Evolutionary conservation across 73 alveolate species (phyloP), one percentile per base, ranked within the genome.

Genomic region (Paramecium primaurelia): DNA sequence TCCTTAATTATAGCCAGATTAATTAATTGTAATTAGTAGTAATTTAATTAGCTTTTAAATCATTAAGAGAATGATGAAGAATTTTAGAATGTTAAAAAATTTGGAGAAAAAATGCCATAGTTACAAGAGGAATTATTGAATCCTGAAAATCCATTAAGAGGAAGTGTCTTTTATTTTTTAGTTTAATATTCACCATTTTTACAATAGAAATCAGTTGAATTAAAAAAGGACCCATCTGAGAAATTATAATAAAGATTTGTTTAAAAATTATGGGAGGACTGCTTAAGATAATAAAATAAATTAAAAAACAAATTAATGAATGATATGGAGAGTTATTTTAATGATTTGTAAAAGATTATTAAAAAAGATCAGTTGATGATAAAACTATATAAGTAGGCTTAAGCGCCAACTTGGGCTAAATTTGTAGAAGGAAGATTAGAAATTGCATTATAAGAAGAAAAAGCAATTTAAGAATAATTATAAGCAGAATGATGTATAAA

Each of bases 61-160:
- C 88, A 75, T 42, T 75, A 75, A 75, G 88, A 75, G 4, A 18
- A 18, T 9, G 88, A 75, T 42, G 77, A 42, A 80, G 77, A 80
- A 49, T 80, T 18, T 49, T 11, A 12, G 45, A 80, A 36, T 38
- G 91, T 80, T 18, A 25, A 80, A 80, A 64, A 80, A 47, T 47
- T 38, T 45, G 64, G 49, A n/a, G 60, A 38, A 42, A 38, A 75
- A 36, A 75, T 34, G 42, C 84, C 42, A 9, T 64, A 75, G 20
- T 12, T 38, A 34, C 1, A 80, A 18, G 75, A 42, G 6, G 73
- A 80, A 8, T 28, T 47, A 9, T 25, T 80, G 32, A 25, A 80
- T 28, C 91, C 91, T 45, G 91, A 80, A 44, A 44, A 80, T 25
- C 91, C 91, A 3, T 32, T 32, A 44, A 32, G 7, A 18, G 75